These are phyloP conservation scores for Salix brachista DNA, from an alignment of 345 rosid species.

Conservation along the genomic window DNA sequence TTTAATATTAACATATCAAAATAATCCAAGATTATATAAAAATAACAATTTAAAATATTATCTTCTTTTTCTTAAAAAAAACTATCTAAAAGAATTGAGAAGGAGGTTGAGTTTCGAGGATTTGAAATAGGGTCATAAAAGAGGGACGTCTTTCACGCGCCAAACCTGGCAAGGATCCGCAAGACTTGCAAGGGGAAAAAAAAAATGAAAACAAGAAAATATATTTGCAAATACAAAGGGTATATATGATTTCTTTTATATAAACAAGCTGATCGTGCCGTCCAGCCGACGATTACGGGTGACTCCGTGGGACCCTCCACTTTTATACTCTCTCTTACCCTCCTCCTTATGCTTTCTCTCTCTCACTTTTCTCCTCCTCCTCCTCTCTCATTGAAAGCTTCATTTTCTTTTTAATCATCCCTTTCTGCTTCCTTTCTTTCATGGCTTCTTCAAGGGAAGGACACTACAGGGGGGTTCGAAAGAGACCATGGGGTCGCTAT, in stretches of 20 bases:
- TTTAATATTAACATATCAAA: too few relatives aligned
- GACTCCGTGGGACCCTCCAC: slow-evolving; percentile 45
- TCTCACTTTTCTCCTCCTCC: background rate
- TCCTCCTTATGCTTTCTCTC: background rate
- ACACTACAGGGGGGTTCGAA: slow-evolving; percentile 86
- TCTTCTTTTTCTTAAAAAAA: too few relatives aligned
- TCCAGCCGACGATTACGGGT: slow-evolving; percentile 70
- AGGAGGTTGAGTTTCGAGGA: too few relatives aligned
- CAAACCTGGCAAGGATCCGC: background rate
- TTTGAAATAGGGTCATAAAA: too few relatives aligned
- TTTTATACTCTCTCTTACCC: background rate
- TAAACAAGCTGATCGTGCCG: slow-evolving; percentile 32
- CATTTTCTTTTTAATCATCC: background rate
- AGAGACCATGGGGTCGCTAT: slow-evolving; percentile 98
- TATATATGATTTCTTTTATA: background rate
- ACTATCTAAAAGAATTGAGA: too few relatives aligned
- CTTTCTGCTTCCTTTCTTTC: background rate
- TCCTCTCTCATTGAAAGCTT: background rate
- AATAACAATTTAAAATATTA: too few relatives aligned
- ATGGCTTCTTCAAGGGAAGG: slow-evolving; percentile 73
- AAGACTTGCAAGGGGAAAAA: background rate
- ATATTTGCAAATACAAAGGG: background rate
- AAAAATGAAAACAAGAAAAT: background rate
- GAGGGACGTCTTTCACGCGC: too few relatives aligned
- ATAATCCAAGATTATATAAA: too few relatives aligned